phyloP scores from a whole-genome alignment of 1,284 basidiomycete species.

The Trametes sp. region DNA sequence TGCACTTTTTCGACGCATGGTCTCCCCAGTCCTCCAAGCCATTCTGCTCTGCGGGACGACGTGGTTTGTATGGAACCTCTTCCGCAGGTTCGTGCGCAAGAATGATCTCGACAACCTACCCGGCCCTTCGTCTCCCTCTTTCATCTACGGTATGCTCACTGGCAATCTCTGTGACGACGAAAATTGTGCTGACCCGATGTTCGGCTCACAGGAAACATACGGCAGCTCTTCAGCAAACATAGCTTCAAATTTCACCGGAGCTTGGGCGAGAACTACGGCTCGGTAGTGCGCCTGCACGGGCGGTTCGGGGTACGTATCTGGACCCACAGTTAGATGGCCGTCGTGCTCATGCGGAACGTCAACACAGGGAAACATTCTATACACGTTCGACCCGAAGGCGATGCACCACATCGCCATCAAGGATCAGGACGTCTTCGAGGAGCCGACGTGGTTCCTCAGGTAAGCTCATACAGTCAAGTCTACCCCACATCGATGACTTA shows the following conservation, averaged over 20 bases:
- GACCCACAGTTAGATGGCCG: no score
- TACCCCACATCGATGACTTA: no score
- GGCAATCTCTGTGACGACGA: neutral
- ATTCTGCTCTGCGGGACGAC: neutral
- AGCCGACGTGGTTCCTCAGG: conserved; percentile 26
- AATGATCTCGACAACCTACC: conserved; percentile 23
- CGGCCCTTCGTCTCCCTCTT: conserved; percentile 19
- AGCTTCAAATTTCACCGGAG: conserved; percentile 30
- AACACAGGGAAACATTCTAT: conserved; percentile 30
- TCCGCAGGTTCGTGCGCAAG: conserved; percentile 15
- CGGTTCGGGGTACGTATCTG: conserved; percentile 19
- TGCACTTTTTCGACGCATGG: neutral
- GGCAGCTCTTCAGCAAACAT: conserved; percentile 21
- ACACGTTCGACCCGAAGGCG: conserved; percentile 38
- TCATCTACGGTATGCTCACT: conserved; percentile 20
- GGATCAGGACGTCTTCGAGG: conserved; percentile 43
- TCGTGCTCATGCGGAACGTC: neutral
- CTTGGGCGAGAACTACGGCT: conserved; percentile 31
- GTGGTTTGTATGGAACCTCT: conserved; percentile 15
- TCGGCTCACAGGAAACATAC: conserved; percentile 21
- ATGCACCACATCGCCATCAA: conserved; percentile 42
- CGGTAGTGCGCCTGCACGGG: conserved; percentile 29
- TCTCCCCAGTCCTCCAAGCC: conserved; percentile 8
- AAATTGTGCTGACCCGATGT: neutral
- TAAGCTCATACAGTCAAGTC: no score